Evolutionary conservation across 2,329 filamentous ascomycete species (phyloP).

Genomic region (Arthrobotrys musiformis): DNA sequence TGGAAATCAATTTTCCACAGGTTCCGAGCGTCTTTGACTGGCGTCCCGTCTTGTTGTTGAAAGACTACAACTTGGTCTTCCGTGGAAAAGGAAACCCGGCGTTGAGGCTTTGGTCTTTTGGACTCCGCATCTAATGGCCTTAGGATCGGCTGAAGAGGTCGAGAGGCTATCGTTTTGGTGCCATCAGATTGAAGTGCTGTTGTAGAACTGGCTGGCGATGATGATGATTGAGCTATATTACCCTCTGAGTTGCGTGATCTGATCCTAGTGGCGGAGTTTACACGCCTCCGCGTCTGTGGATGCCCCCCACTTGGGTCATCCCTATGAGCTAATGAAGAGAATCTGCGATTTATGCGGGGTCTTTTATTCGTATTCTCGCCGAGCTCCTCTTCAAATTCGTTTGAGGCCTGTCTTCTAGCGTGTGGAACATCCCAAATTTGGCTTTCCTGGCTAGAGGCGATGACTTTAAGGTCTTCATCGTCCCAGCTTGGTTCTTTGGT

Average conservation of each 20-base stretch:
- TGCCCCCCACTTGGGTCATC: not conserved
- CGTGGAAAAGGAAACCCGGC: constrained; percentile 25
- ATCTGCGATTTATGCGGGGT: not conserved
- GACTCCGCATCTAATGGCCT: not conserved
- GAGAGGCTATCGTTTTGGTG: not conserved
- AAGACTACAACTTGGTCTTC: constrained; percentile 32
- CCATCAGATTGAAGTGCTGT: not conserved
- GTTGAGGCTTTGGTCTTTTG: not conserved
- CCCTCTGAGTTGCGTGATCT: too few relatives aligned
- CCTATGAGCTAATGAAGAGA: not conserved
- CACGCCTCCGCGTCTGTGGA: not conserved
- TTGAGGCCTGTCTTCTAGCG: too few relatives aligned
- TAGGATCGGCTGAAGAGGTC: constrained; percentile 9
- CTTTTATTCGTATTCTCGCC: not conserved
- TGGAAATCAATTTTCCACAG: constrained; percentile 14
- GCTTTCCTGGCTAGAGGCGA: not conserved
- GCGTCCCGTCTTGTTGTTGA: constrained; percentile 8
- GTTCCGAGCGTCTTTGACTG: constrained; percentile 11
- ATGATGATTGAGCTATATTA: not conserved
- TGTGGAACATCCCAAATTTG: not conserved
- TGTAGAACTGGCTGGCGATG: not conserved
- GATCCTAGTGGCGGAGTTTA: not conserved
- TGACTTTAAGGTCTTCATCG: not conserved
- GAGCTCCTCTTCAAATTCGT: not conserved
- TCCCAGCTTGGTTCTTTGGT: not conserved